These are phyloP conservation scores for Populus alba DNA, from an alignment of 345 rosid species.

Conservation along the genomic window DNA sequence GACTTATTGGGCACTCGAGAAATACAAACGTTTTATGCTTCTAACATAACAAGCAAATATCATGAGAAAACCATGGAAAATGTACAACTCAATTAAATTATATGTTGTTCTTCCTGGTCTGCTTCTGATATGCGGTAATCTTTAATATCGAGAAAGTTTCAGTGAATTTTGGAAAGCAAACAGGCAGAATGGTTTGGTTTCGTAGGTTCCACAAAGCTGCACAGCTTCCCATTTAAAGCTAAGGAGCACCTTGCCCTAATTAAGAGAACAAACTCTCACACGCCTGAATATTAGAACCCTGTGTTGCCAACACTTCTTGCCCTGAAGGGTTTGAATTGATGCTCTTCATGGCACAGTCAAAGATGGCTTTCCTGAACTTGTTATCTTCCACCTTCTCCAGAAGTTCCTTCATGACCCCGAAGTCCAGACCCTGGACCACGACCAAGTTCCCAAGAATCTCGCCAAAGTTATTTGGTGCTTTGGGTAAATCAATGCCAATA, in stretches of 20 bases:
- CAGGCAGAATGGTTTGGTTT: background rate
- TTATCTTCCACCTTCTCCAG: slow-evolving; percentile 62
- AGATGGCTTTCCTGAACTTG: slow-evolving; percentile 37
- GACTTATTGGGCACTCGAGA: background rate
- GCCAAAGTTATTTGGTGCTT: slow-evolving; percentile 67
- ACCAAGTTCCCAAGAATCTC: slow-evolving; percentile 63
- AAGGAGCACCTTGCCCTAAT: background rate
- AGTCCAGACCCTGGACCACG: slow-evolving; percentile 39
- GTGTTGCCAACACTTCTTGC: slow-evolving; percentile 30
- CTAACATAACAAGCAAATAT: slow-evolving; percentile 5
- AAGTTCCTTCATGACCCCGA: slow-evolving; percentile 47
- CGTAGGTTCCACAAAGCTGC: background rate
- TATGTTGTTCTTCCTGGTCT: slow-evolving; percentile 4
- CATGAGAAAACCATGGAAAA: background rate
- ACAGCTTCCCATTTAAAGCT: background rate
- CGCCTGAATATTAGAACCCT: slow-evolving; percentile 27
- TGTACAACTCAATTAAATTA: slow-evolving; percentile 21
- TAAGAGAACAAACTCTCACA: slow-evolving; percentile 33
- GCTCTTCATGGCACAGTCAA: slow-evolving; percentile 24
- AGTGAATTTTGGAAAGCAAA: background rate
- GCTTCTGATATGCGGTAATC: background rate
- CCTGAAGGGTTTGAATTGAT: slow-evolving; percentile 28
- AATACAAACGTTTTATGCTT: slow-evolving; percentile 6
- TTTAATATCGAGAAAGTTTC: background rate
- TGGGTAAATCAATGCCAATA: slow-evolving; percentile 70